Evolutionary conservation across 2,329 filamentous ascomycete genomes (phyloP).

Genomic region (Leptodontidium sp.): DNA sequence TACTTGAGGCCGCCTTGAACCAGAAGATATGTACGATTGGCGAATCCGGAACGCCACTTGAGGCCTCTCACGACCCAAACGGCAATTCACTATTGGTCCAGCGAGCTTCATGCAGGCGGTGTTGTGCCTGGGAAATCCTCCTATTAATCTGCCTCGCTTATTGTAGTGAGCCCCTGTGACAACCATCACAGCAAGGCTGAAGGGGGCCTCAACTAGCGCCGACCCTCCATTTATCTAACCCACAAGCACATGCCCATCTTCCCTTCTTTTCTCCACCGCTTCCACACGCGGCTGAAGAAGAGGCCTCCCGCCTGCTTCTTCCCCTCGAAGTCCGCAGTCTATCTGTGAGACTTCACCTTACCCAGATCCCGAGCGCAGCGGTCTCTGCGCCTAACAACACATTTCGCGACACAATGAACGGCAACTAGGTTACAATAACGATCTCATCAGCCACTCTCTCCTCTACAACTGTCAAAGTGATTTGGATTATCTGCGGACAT

Average conservation of each 20-base stretch:
- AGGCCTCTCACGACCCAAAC: not conserved
- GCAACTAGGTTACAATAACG: slow-evolving; percentile 33
- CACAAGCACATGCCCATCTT: not conserved
- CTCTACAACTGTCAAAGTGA: slow-evolving; percentile 27
- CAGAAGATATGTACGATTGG: not conserved
- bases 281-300: slow-evolving; percentile 19
- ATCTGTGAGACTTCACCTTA: slow-evolving; percentile 28
- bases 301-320: slow-evolving; percentile 21
- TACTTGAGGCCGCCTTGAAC: not conserved
- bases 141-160: slow-evolving; percentile 11
- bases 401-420: slow-evolving; percentile 29
- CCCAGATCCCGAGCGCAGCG: slow-evolving; percentile 28
- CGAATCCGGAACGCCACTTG: not conserved
- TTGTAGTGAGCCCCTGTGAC: not conserved
- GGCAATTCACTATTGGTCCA: not conserved
- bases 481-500: slow-evolving; percentile 21
- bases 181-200: slow-evolving; percentile 21
- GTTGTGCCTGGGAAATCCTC: not conserved
- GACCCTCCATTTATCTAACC: not conserved
- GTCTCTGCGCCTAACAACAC: slow-evolving; percentile 28
- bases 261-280: slow-evolving; percentile 12
- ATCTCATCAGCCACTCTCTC: slow-evolving; percentile 24
- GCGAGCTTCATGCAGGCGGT: not conserved
- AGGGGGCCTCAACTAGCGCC: slow-evolving; percentile 27
- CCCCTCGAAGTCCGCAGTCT: slow-evolving; percentile 22